Percentiles rank a stretch among this genome's conserved stretches.
Evolutionary conservation across 2,329 filamentous ascomycete genomes (phyloP).

Genomic region (Dactylellina parvicollis): DNA sequence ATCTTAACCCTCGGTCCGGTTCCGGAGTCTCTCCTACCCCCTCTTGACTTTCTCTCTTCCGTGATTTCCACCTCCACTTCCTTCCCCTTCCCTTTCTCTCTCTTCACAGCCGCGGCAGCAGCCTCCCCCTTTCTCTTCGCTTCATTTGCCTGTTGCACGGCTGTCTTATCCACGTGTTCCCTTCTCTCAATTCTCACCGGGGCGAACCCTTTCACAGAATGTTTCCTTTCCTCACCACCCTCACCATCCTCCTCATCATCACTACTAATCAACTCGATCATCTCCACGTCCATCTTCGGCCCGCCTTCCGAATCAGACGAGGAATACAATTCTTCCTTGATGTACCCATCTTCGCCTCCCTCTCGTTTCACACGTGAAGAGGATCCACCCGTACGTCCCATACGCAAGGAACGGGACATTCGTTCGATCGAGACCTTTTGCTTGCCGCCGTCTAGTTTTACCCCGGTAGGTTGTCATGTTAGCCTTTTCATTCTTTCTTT

Average conservation of each 20-base stretch:
- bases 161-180: conserved; percentile 55
- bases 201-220: conserved; percentile 33
- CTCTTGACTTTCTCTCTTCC: conserved; percentile 54
- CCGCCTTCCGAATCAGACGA: conserved; percentile 56
- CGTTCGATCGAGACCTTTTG: conserved; percentile 48
- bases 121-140: conserved; percentile 54
- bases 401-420: conserved; percentile 9
- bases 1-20: conserved; percentile 46
- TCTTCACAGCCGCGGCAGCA: conserved; percentile 40
- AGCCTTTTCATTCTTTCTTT: background rate
- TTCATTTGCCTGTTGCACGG: conserved; percentile 49
- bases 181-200: conserved; percentile 52
- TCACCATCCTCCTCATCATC: conserved; percentile 48
- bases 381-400: background rate
- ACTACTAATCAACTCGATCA: conserved; percentile 56
- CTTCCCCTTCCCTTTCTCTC: conserved; percentile 47
- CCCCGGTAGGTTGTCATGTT: background rate
- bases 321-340: conserved; percentile 52
- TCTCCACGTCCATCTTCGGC: conserved; percentile 57
- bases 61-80: conserved; percentile 55
- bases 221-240: conserved; percentile 45
- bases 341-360: conserved; percentile 35
- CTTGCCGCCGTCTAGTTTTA: conserved; percentile 26
- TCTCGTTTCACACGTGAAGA: conserved; percentile 38
- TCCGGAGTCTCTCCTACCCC: conserved; percentile 34